Evolutionary conservation across 2,329 filamentous ascomycete species (phyloP), one percentile per base, ranked within the genome.

Genomic region (Exophiala spinifera): DNA sequence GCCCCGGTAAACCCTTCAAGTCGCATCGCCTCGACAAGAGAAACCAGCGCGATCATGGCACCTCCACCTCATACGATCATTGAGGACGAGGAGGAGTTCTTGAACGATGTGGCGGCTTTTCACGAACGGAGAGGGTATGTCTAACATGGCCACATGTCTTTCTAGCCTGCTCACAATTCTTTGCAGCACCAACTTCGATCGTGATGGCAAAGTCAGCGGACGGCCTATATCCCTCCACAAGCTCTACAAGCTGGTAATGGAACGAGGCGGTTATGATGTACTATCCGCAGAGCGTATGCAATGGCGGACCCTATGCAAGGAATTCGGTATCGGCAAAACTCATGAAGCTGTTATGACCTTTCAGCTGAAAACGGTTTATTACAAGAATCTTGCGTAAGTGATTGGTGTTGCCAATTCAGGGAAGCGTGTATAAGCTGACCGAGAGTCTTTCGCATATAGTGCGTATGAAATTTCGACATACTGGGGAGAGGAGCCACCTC

Each of bases 311-410:
- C 80, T 95, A 64, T 88, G 87, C 11, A 79, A 85, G 49, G 85
- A 91, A 64, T 86, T 95, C 53, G 83, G 88, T 46, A 82, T 91
- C 60, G 84, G 84, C 66, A 85, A 84, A 52, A 79, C 81, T 65
- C 91, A 92, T 67, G 84, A 89, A 56, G 81, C 89, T 5, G 89
- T 89, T n/a, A 84, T 90, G 55, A 90, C 89, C 13, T 95, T 95
- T 72, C 82, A 87, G 55, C 76, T 95, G 52, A 96, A 96, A 74
- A 87, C 88, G 52, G 85, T 88, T 59, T 96, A 94, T 74, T 95
- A 95, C 76, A 91, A 90, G 70, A 90, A 92, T 65, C 80, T 96
- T 42, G 87, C 87, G 76, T 79, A 68, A 55, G 76, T 66, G 23
- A 49, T 28, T 21, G 17, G 17, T 14, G 17, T 43, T 13, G 40